These are phyloP conservation scores for Clausena lansium DNA, from an alignment of 345 rosid genomes.

Conservation along the genomic window DNA sequence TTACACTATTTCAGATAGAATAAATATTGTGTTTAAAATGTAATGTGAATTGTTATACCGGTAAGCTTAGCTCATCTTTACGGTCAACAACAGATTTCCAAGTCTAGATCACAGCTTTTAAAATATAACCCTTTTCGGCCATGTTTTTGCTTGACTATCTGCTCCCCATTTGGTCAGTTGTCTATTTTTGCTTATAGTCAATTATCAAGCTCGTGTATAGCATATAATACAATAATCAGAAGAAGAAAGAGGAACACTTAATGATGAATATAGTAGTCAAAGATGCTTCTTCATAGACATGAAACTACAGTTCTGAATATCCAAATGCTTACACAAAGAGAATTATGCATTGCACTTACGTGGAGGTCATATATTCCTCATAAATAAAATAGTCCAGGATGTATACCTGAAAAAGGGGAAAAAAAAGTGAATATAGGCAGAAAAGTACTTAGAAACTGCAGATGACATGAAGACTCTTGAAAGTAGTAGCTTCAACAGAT, in stretches of 20 bases:
- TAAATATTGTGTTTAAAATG: neutral
- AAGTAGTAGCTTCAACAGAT: conserved; percentile 19
- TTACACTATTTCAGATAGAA: neutral
- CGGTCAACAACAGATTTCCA: neutral
- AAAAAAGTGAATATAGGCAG: conserved; percentile 17
- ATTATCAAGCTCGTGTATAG: neutral
- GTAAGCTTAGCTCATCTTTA: neutral
- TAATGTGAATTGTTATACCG: neutral
- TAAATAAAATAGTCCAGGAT: conserved; percentile 76
- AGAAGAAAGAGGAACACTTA: conserved; percentile 1
- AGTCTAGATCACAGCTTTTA: neutral
- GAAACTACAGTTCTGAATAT: neutral
- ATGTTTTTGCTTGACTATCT: neutral
- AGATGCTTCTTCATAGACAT: neutral
- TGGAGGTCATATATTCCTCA: conserved; percentile 92
- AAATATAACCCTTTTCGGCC: neutral
- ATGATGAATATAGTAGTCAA: neutral
- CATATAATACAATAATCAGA: neutral
- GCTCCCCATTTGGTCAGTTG: neutral
- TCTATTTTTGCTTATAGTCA: neutral
- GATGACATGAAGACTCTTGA: neutral
- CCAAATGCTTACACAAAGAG: conserved; percentile 9
- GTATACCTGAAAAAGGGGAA: conserved; percentile 53
- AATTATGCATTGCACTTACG: conserved; percentile 52
- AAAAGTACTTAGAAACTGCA: conserved; percentile 15